Conservation (phyloP, 2,329 filamentous ascomycete species). For the Pseudogymnoascus sp. region DNA sequence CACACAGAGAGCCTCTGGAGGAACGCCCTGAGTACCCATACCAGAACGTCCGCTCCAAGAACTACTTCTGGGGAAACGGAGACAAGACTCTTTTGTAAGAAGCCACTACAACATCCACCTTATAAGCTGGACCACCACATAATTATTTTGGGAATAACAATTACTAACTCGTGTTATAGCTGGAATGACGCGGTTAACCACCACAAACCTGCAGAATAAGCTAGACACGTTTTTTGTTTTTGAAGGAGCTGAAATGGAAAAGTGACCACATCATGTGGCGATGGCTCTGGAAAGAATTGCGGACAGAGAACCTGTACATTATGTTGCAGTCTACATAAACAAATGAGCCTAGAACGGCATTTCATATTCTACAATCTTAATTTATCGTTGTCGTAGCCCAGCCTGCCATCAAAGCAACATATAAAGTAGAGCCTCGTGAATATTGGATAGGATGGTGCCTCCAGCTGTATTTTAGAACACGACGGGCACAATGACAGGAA, state of each 20-base stretch:
- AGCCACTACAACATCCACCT: not conserved
- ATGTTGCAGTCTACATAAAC: constrained; percentile 8
- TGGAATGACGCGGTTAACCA: constrained; percentile 96
- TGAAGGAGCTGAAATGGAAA: constrained; percentile 5
- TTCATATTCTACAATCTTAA: not conserved
- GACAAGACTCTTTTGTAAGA: constrained; percentile 78
- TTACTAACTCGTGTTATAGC: constrained; percentile 39
- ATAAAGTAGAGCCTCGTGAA: not conserved
- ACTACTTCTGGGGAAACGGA: constrained; percentile 89
- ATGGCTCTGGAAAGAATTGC: constrained; percentile 6
- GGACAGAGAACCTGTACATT: constrained; percentile 8
- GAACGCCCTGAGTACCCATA: constrained; percentile 91
- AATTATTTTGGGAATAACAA: not conserved
- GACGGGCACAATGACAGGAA: not conserved
- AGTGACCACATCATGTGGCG: constrained; percentile 1
- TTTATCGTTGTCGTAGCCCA: not conserved
- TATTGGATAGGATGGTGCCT: not conserved
- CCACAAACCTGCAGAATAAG: constrained; percentile 73
- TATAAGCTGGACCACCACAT: not conserved
- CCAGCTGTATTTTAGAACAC: not conserved
- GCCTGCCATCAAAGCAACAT: not conserved
- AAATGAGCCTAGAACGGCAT: not conserved
- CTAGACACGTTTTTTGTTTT: not conserved
- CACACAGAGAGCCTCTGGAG: constrained; percentile 76
- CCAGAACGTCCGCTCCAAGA: constrained; percentile 96